phyloP scores from a whole-genome alignment of 2,329 filamentous ascomycete species.

The Bipolaris cookei region DNA sequence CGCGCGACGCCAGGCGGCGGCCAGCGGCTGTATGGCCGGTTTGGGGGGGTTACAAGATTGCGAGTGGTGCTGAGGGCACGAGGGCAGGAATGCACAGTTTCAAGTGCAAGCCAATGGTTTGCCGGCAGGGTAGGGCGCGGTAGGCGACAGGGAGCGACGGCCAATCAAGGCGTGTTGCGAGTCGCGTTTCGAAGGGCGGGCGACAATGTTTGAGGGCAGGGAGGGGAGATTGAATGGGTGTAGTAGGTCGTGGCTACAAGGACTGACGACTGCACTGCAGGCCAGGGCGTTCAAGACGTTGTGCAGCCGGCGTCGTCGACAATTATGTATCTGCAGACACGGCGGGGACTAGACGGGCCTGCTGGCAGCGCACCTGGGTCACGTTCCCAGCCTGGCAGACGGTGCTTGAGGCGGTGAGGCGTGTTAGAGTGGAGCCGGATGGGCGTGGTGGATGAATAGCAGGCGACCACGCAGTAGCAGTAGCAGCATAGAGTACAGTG shows the following conservation, averaged over 20 bases:
- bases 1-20: slow-evolving; percentile 38
- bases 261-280: slow-evolving; percentile 18
- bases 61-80: slow-evolving; percentile 34
- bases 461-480: slow-evolving; percentile 49
- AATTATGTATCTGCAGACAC: slow-evolving; percentile 26
- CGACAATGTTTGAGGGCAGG: slow-evolving; percentile 40
- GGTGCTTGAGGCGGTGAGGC: slow-evolving; percentile 43
- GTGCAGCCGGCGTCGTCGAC: no score
- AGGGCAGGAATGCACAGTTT: slow-evolving; percentile 44
- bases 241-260: no score
- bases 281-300: slow-evolving; percentile 12
- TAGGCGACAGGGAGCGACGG: slow-evolving; percentile 37
- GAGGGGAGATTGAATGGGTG: slow-evolving; percentile 4
- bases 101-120: slow-evolving; percentile 44
- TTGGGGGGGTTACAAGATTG: slow-evolving; percentile 35
- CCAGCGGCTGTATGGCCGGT: slow-evolving; percentile 45
- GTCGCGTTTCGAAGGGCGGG: slow-evolving; percentile 42
- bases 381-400: slow-evolving; percentile 28
- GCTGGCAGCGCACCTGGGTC: slow-evolving; percentile 35
- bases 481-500: slow-evolving; percentile 37
- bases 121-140: slow-evolving; percentile 27
- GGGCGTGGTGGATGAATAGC: slow-evolving; percentile 37
- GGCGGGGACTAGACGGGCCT: slow-evolving; percentile 27
- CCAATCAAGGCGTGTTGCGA: slow-evolving; percentile 38
- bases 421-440: slow-evolving; percentile 30